Conservation (phyloP, 148 eudicot genomes). For the Salicornia ramosissima region DNA sequence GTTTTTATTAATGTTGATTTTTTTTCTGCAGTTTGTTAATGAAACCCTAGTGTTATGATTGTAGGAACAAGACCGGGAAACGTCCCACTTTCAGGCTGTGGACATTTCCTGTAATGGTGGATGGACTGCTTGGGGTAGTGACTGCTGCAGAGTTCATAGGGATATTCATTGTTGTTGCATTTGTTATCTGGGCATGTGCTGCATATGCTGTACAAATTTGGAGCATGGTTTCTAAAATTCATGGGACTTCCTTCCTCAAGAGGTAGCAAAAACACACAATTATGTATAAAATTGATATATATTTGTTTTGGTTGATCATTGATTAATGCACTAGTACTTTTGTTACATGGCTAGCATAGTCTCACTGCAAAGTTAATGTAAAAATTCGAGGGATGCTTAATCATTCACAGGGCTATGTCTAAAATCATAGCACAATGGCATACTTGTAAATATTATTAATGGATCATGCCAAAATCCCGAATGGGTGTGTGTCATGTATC, state of each 20-base stretch:
- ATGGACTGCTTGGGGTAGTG: slow-evolving; percentile 87
- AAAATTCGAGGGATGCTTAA: no score
- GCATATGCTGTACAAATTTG: slow-evolving; percentile 32
- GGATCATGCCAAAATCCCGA: no score
- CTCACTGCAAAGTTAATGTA: not conserved
- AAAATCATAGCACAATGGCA: no score
- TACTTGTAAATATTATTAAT: no score
- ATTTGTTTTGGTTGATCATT: not conserved
- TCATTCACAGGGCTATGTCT: no score
- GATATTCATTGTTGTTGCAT: slow-evolving; percentile 43
- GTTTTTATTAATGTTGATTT: not conserved
- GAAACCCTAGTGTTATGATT: slow-evolving; percentile 7
- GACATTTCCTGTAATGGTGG: slow-evolving; percentile 87
- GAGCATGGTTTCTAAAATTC: slow-evolving; percentile 22
- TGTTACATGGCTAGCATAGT: not conserved
- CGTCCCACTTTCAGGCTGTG: slow-evolving; percentile 54
- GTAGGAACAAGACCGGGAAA: slow-evolving; percentile 47
- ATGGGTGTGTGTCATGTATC: no score
- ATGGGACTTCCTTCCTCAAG: slow-evolving; percentile 30
- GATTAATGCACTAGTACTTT: not conserved
- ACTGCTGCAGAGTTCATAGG: slow-evolving; percentile 79
- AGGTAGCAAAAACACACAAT: slow-evolving; percentile 23
- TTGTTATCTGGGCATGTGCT: slow-evolving; percentile 51
- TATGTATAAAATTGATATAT: not conserved
- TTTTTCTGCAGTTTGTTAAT: not conserved